Evolutionary conservation across 2,329 filamentous ascomycete species (phyloP), one percentile per base, ranked within the genome.

Genomic region (Aspergillus niger): DNA sequence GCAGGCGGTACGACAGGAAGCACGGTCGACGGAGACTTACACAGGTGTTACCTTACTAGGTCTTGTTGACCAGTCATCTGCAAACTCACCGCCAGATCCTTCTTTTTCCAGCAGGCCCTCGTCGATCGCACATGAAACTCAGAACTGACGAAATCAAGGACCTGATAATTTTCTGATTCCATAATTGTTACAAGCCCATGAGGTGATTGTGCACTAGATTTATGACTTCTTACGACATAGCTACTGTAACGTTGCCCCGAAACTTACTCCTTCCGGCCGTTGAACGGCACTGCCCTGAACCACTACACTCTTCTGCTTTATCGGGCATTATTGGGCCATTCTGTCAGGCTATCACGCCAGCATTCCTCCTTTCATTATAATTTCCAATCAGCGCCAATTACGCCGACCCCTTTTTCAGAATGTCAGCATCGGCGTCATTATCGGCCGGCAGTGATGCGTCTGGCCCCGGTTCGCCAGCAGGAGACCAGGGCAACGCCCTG

Each of bases 341-440:
- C 47, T n/a, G 26, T 30, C 47, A 30, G 26, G 26, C 26, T 30
- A 50, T 50, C 47, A 50, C 47, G 47, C 26, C 47, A 50, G 36
- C 22, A 15, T 48, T 28, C 55, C 47, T 51, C 17, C 20, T 39
- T 50, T 30, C 26, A 5, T n/a, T 43, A 24, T 43, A 50, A 47
- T 47, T 30, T 49, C 8, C 8, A 11, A 28, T 52, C 15, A 47
- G 15, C 47, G 28, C 17, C 39, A 38, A 51, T 36, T 30, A 24
- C 11, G 49, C 36, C 41, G 39, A 47, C 22, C 49, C 48, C 36
- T 55, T 24, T 24, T 50, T 38, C 20, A 63, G 26, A 52, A 76
- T 76, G 73, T 72, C 72, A 59, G 72, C 66, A 58, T 71, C 72
- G 3, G 65, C 69, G 44, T 73, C 74, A 5, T 75, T 70, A 13